phyloP scores from a whole-genome alignment of 805 yeast species.

The Metahyphopichia silvanorum region DNA sequence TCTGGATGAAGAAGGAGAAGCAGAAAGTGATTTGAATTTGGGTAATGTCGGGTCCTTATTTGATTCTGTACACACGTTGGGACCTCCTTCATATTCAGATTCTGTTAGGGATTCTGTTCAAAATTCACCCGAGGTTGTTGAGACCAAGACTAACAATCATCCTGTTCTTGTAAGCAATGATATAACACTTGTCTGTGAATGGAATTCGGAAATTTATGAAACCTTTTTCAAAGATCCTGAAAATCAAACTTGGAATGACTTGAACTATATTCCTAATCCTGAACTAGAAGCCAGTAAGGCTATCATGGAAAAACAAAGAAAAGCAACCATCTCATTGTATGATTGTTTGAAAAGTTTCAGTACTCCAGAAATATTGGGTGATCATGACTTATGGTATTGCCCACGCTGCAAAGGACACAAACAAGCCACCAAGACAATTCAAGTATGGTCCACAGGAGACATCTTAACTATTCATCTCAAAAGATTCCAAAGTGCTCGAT shows the following conservation, averaged over 20 bases:
- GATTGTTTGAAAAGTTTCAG: conserved; percentile 78
- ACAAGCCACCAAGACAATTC: conserved; percentile 87
- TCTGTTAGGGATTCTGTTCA: conserved; percentile 16
- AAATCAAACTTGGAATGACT: conserved; percentile 53
- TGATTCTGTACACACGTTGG: conserved; percentile 4
- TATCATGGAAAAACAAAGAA: conserved; percentile 32
- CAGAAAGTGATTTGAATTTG: conserved; percentile 16
- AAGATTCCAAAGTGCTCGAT: conserved; percentile 79
- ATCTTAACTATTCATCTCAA: conserved; percentile 85
- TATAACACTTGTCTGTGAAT: conserved; percentile 56
- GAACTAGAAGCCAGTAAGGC: conserved; percentile 51
- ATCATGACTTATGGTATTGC: conserved; percentile 92
- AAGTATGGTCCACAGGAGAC: conserved; percentile 93
- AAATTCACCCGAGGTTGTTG: conserved; percentile 11
- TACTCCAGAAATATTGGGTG: conserved; percentile 79
- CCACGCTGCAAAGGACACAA: conserved; percentile 85
- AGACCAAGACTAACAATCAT: conserved; percentile 8
- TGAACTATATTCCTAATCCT: conserved; percentile 46
- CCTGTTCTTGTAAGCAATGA: conserved; percentile 16
- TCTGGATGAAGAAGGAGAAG: conserved; percentile 28
- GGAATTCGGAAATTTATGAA: conserved; percentile 50
- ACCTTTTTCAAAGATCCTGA: conserved; percentile 55
- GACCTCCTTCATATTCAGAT: conserved; percentile 15
- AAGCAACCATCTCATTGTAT: conserved; percentile 49
- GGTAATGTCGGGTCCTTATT: conserved; percentile 4